A percentile compares a stretch with the other conserved stretches of the same genome.
Conservation (phyloP, 2,329 filamentous ascomycete genomes). For the Colletotrichum sp. region DNA sequence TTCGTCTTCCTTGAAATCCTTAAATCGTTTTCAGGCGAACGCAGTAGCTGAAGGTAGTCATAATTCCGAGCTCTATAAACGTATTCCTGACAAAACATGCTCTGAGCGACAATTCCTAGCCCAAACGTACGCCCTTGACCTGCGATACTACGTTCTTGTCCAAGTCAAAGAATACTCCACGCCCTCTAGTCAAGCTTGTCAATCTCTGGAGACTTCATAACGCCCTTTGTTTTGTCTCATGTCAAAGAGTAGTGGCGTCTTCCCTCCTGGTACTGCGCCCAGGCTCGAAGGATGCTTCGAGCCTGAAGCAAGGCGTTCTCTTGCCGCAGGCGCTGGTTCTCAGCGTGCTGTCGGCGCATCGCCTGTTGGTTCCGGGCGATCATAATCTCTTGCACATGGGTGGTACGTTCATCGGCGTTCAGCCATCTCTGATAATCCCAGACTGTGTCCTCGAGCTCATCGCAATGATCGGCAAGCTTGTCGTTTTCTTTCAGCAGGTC, state of each 20-base stretch:
- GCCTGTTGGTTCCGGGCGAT: neutral
- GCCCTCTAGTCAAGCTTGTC: neutral
- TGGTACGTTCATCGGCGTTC: neutral
- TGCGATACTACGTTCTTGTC: neutral
- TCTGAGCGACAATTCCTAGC: neutral
- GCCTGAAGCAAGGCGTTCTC: neutral
- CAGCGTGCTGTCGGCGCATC: neutral
- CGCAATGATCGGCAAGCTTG: neutral
- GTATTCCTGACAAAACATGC: rapidly evolving
- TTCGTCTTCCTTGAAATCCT: neutral
- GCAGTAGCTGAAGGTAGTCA: neutral
- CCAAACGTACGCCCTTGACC: neutral
- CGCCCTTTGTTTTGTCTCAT: neutral
- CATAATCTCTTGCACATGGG: neutral
- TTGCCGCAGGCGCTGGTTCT: neutral
- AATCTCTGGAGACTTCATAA: neutral
- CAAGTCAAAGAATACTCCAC: neutral
- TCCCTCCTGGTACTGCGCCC: neutral
- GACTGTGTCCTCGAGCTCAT: neutral
- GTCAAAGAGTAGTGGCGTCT: neutral
- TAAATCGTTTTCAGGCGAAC: rapidly evolving
- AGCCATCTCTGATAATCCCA: neutral
- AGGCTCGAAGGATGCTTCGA: neutral
- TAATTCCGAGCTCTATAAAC: neutral
- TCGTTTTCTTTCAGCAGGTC: neutral